Conservation (phyloP, 805 yeast species). For the Brettanomyces bruxellensis region DNA sequence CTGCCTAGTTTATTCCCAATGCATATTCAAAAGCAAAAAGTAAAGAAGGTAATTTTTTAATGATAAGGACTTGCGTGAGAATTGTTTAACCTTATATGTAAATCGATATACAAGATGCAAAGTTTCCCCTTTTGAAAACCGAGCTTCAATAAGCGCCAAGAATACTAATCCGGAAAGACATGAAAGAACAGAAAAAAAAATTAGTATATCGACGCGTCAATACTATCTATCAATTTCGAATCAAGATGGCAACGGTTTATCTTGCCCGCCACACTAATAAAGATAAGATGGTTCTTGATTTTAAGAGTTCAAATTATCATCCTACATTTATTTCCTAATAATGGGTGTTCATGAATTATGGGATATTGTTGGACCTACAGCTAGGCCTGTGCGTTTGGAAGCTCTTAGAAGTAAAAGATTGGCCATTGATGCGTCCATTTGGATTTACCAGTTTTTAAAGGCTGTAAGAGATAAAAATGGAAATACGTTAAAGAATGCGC, state of each 20-base stretch:
- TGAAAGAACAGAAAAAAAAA: not conserved
- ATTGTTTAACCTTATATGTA: too few relatives aligned
- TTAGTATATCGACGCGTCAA: not conserved
- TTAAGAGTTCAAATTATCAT: too few relatives aligned
- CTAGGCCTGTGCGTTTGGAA: conserved; percentile 84
- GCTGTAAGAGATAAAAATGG: conserved; percentile 89
- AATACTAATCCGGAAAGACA: not conserved
- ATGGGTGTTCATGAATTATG: conserved; percentile 98
- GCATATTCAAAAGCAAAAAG: too few relatives aligned
- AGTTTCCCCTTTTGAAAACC: too few relatives aligned
- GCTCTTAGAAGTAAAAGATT: conserved; percentile 66
- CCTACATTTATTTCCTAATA: too few relatives aligned
- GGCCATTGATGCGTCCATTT: conserved; percentile 97
- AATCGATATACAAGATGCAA: too few relatives aligned
- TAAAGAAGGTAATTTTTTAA: too few relatives aligned
- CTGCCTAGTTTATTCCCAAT: too few relatives aligned
- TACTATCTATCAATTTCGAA: not conserved
- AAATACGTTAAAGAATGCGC: conserved; percentile 65
- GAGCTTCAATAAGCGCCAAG: not conserved
- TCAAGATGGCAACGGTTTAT: too few relatives aligned
- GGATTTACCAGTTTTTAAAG: conserved; percentile 95
- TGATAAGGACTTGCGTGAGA: too few relatives aligned
- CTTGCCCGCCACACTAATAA: too few relatives aligned
- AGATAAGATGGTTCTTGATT: too few relatives aligned
- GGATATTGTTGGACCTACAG: conserved; percentile 85